Base-by-base conservation (phyloP, 306 rosid genomes). In the Dryas drummondii region DNA sequence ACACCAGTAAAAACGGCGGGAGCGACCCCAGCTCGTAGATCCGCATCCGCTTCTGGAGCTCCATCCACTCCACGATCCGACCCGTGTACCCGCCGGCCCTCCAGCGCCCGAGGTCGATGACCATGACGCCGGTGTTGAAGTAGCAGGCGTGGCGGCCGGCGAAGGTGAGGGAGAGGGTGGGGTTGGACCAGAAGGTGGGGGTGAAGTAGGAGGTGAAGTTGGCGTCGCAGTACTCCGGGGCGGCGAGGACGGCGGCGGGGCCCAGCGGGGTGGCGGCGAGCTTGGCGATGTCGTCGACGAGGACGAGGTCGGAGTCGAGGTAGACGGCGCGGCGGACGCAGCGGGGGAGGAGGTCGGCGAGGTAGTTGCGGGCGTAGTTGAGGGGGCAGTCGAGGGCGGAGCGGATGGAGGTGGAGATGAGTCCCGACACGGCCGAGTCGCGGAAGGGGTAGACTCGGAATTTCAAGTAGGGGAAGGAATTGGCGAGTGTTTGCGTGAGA, bases 51-150 rank as follows among this genome's bases (percentile, higher is more conserved):
- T 94, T 94, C 84, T 94, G 99, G 6, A 94, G 89, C 82, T 94
- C 99, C 99, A 94, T 94, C 97, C 97, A 94, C 41, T 94, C 99
- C 44, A 88, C 85, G 47, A 94, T 94, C 89, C 78, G 80, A 10
- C 77, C 76, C 6, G 97, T 94, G 82, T 89, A 94, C 40, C 84
- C 96, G 15, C 96, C 97, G 5, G n/a, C 79, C 46, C 97, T 83
- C 99, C 99, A 94, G 48, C 87, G 78, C 50, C 70, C 80, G 16
- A 92, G 70, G 32, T 94, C 92, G 50, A 94, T 94, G n/a, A 94
- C 98, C 99, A 94, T 94, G 5, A 94, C 99, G 3, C 99, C 99
- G 5, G 99, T 94, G 86, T 92, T 94, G 81, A 94, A 94, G 81
- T 94, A 94, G 42, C 99, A 94, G 3, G 99, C 90, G 7, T 14